Percentiles rank a stretch among this genome's conserved stretches.
These are phyloP conservation scores for Trametes cubensis DNA, from an alignment of 768 basidiomycete genomes.

Conservation along the genomic window DNA sequence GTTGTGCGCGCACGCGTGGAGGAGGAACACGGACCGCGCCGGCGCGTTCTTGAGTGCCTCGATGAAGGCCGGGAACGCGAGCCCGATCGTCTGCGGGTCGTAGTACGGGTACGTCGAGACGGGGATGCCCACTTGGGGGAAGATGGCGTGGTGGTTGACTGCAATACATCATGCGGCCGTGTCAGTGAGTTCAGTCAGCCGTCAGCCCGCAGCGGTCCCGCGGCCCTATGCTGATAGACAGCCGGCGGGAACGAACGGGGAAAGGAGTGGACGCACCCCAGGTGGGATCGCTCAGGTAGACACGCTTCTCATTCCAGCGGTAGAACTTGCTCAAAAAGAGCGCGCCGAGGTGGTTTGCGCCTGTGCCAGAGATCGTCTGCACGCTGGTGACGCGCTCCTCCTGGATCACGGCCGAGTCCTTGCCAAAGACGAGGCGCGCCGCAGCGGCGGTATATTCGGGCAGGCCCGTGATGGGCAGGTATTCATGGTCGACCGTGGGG, in stretches of 20 bases:
- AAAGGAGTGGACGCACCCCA: slow-evolving; percentile 67
- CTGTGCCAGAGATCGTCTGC: slow-evolving; percentile 95
- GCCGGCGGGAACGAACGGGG: slow-evolving; percentile 1
- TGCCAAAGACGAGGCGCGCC: slow-evolving; percentile 78
- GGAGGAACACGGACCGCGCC: slow-evolving; percentile 78
- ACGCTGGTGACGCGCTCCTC: slow-evolving; percentile 76
- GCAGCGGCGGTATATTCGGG: slow-evolving; percentile 82
- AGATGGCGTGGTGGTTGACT: slow-evolving; percentile 91
- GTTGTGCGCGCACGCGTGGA: slow-evolving; percentile 96
- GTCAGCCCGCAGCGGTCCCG: slow-evolving; percentile 5
- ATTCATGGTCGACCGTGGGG: slow-evolving; percentile 84
- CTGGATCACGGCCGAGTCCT: slow-evolving; percentile 67
- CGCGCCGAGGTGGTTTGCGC: slow-evolving; percentile 91
- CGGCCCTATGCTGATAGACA: background rate
- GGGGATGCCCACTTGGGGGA: slow-evolving; percentile 86
- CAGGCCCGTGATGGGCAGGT: slow-evolving; percentile 88
- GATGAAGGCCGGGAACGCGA: slow-evolving; percentile 77
- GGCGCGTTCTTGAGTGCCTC: slow-evolving; percentile 63
- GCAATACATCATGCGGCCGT: background rate
- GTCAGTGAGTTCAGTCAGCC: slow-evolving; percentile 6
- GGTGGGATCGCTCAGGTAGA: slow-evolving; percentile 91
- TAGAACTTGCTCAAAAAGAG: slow-evolving; percentile 87
- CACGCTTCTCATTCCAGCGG: slow-evolving; percentile 52
- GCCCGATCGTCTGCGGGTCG: slow-evolving; percentile 83
- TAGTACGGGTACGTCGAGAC: slow-evolving; percentile 94